Evolutionary conservation across 148 eudicot species (phyloP).

Genomic region (Camellia japonica): DNA sequence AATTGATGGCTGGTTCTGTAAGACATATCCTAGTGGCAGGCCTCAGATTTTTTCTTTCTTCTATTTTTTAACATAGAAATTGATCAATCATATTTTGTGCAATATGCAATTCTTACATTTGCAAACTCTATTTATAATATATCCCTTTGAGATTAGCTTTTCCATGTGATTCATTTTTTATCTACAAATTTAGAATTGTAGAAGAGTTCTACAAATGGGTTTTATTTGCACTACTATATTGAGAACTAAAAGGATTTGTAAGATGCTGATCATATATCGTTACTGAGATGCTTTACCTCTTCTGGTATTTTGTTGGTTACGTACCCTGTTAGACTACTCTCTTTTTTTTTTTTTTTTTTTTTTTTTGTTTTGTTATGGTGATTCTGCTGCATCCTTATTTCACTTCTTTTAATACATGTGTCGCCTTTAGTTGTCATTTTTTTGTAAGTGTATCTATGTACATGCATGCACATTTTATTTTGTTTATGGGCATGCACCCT

Average conservation of each 20-base stretch:
- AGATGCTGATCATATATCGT: not conserved
- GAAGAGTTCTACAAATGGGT: not conserved
- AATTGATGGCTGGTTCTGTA: constrained; percentile 4
- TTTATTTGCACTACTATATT: not conserved
- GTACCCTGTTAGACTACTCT: not conserved
- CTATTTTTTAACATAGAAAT: not conserved
- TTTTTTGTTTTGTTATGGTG: not conserved
- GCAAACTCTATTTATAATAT: not conserved
- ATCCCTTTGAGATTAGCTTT: not conserved
- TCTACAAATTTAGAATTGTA: not conserved
- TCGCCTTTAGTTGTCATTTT: not conserved
- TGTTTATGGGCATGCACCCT: too few species aligned
- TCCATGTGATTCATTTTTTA: not conserved
- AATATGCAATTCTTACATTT: not conserved
- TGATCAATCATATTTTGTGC: not conserved
- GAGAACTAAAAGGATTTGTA: not conserved
- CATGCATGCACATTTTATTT: too few species aligned
- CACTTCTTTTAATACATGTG: not conserved
- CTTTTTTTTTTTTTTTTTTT: too few species aligned
- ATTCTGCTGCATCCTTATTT: constrained; percentile 3
- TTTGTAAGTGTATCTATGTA: too few species aligned
- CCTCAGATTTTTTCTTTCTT: not conserved
- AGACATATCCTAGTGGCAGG: not conserved
- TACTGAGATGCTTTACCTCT: not conserved
- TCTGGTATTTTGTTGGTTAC: constrained; percentile 5